Evolutionary conservation across 2,329 filamentous ascomycete genomes (phyloP).

Genomic region (Cryphonectria radicalis): DNA sequence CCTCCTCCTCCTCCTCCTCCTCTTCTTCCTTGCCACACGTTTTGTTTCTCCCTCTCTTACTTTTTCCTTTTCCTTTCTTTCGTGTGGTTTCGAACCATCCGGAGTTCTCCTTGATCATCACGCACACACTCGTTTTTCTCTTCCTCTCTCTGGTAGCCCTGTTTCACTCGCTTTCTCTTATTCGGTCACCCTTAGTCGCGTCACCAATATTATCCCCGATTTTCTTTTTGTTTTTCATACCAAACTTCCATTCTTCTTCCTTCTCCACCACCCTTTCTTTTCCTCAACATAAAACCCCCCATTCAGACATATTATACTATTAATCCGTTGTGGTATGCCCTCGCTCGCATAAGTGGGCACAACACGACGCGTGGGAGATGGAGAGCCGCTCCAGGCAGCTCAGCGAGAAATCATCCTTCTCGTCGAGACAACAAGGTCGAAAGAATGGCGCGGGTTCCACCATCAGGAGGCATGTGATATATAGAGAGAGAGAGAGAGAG

Average conservation of each 20-base stretch:
- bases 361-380: background rate
- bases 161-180: constrained; percentile 2
- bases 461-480: background rate
- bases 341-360: background rate
- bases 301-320: background rate
- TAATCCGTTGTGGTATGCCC: constrained; percentile 4
- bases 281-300: background rate
- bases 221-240: background rate
- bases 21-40: background rate
- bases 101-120: background rate
- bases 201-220: background rate
- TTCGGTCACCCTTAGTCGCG: background rate
- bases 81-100: background rate
- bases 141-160: background rate
- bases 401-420: background rate
- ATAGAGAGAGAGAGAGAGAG: background rate
- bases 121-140: background rate
- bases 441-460: background rate
- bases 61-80: background rate
- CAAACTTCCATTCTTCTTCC: background rate
- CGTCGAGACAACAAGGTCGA: background rate
- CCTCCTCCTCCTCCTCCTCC: background rate
- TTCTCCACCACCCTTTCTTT: background rate
- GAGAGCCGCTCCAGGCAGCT: background rate
- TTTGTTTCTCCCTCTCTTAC: background rate